Conservation (phyloP, 345 rosid genomes). For the Citrus hindsii region DNA sequence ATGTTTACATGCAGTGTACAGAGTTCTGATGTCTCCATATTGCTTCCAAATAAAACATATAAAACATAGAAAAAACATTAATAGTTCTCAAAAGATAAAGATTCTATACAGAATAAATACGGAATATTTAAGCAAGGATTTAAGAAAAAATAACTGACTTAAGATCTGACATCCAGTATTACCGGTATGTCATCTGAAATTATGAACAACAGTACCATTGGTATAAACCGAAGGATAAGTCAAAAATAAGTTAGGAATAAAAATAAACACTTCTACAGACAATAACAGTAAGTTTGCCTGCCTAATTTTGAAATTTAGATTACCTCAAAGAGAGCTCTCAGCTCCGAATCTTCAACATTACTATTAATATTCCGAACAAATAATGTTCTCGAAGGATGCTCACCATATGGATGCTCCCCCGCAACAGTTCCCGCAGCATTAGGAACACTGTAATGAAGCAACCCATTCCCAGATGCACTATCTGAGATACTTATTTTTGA, state of each 20-base stretch:
- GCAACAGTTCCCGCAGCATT: constrained; percentile 62
- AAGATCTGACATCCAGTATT: neutral
- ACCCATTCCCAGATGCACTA: constrained; percentile 38
- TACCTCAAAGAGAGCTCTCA: constrained; percentile 64
- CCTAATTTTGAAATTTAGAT: constrained; percentile 9
- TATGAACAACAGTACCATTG: neutral
- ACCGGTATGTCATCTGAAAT: neutral
- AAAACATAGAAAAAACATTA: neutral
- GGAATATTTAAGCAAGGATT: neutral
- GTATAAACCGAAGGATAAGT: neutral
- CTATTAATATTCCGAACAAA: constrained; percentile 79
- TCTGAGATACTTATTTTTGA: constrained; percentile 48
- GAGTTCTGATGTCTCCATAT: constrained; percentile 68
- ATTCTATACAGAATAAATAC: neutral
- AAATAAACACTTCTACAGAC: neutral
- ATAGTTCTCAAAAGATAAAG: constrained; percentile 7
- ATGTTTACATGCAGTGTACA: constrained; percentile 78
- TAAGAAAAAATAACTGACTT: neutral
- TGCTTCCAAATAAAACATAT: constrained; percentile 35
- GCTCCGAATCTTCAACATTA: constrained; percentile 64
- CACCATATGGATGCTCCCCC: constrained; percentile 79
- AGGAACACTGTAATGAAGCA: constrained; percentile 39
- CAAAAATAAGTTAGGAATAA: neutral
- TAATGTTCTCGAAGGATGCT: constrained; percentile 78
- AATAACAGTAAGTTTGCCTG: neutral